Conservation (phyloP, 768 basidiomycete species). For the Boletus insuetus region DNA sequence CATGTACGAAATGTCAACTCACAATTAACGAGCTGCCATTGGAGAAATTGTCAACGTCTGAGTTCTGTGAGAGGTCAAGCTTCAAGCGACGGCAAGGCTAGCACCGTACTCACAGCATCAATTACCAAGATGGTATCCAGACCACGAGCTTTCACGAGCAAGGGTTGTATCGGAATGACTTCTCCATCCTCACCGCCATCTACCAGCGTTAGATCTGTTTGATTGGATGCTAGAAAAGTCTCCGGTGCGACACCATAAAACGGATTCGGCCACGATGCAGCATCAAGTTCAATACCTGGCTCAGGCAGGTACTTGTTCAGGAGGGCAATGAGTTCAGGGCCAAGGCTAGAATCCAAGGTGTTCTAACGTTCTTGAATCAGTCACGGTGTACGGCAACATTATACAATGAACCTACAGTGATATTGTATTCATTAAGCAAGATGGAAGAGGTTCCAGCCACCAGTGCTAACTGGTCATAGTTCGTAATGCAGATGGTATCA, state of each 20-base stretch:
- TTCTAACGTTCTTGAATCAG: too few relatives aligned
- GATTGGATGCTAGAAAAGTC: neutral
- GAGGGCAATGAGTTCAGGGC: neutral
- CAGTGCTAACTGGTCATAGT: too few relatives aligned
- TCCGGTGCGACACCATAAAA: neutral
- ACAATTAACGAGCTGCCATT: neutral
- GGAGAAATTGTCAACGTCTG: neutral
- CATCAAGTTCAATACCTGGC: neutral
- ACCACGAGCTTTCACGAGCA: neutral
- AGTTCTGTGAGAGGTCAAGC: too few relatives aligned
- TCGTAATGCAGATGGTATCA: too few relatives aligned
- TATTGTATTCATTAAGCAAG: too few relatives aligned
- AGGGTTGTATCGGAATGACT: neutral
- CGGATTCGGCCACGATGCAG: neutral
- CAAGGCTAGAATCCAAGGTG: neutral
- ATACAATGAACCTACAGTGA: too few relatives aligned
- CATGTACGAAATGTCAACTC: neutral
- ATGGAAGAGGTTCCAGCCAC: too few relatives aligned
- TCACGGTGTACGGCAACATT: too few relatives aligned
- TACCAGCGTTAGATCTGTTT: neutral
- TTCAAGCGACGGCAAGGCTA: too few relatives aligned
- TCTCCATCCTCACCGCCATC: neutral
- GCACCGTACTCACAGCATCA: neutral
- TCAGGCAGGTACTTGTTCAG: neutral
- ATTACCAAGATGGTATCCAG: neutral